phyloP scores from a whole-genome alignment of 768 basidiomycete species.

The Psilocybe cyanescens region DNA sequence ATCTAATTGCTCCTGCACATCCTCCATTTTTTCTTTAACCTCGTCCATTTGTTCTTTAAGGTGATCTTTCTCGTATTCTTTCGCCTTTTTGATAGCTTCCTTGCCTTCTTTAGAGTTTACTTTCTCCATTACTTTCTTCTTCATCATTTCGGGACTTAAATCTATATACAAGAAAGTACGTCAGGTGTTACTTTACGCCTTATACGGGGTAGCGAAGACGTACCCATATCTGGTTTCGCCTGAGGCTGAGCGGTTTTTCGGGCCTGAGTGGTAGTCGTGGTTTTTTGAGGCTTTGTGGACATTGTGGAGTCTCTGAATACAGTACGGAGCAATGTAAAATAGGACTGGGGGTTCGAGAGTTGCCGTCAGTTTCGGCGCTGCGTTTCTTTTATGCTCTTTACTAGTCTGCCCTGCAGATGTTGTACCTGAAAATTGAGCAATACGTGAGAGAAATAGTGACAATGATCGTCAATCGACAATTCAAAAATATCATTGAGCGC shows the following conservation, averaged over 20 bases:
- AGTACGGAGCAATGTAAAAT: neutral
- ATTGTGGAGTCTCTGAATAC: neutral
- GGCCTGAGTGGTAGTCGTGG: neutral
- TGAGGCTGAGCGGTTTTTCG: neutral
- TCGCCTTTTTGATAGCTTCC: conserved; percentile 28
- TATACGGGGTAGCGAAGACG: neutral
- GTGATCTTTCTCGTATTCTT: conserved; percentile 28
- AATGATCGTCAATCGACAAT: neutral
- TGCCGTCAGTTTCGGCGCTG: neutral
- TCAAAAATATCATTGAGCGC: neutral
- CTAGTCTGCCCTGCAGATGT: neutral
- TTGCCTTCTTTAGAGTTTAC: conserved; percentile 15
- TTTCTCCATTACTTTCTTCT: conserved; percentile 21
- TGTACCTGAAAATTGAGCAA: neutral
- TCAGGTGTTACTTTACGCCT: neutral
- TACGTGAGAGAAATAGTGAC: neutral
- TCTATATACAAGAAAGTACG: neutral
- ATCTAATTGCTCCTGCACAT: neutral
- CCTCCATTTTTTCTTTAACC: conserved; percentile 24
- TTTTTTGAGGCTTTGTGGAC: neutral
- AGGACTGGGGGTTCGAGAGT: neutral
- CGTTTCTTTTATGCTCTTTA: neutral
- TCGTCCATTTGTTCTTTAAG: conserved; percentile 14
- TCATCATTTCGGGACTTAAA: conserved; percentile 4
- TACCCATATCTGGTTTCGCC: neutral